A percentile compares a stretch with the other conserved stretches of the same genome.
phyloP scores from a whole-genome alignment of 139 green algal genomes.

The Desmodesmus armatus region DNA sequence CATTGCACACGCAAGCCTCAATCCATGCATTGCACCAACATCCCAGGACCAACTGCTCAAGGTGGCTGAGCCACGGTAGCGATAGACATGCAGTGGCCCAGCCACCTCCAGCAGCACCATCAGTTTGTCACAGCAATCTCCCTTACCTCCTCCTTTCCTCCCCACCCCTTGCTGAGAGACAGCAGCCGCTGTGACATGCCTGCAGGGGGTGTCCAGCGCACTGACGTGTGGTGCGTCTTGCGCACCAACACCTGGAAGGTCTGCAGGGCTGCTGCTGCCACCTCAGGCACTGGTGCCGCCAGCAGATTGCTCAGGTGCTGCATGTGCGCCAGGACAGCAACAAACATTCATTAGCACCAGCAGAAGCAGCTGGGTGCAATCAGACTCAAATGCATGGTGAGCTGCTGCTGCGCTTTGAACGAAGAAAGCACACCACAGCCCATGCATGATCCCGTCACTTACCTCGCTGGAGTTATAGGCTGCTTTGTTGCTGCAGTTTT shows the following conservation, averaged over 20 bases:
- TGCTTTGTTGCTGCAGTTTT: conserved; percentile 94
- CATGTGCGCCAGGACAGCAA: neutral
- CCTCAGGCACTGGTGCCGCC: conserved; percentile 64
- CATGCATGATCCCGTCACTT: neutral
- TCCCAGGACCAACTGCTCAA: neutral
- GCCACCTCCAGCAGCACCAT: neutral
- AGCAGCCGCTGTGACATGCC: conserved; percentile 78
- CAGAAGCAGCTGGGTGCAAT: neutral
- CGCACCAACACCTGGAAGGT: conserved; percentile 79
- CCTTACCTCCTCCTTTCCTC: conserved; percentile 81
- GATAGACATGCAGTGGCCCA: neutral
- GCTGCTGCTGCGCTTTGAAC: neutral
- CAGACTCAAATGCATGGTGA: neutral
- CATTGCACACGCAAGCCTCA: neutral
- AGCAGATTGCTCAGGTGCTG: conserved; percentile 86
- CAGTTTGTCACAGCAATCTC: neutral
- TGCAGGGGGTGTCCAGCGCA: conserved; percentile 72
- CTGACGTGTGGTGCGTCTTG: conserved; percentile 74
- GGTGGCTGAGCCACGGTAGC: neutral
- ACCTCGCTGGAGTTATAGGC: conserved; percentile 93
- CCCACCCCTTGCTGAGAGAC: conserved; percentile 82
- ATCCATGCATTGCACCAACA: neutral
- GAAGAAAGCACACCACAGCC: neutral
- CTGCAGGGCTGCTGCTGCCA: conserved; percentile 79
- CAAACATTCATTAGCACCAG: neutral